Conservation (phyloP, 768 basidiomycete genomes). For the Tulasnella sp. region DNA sequence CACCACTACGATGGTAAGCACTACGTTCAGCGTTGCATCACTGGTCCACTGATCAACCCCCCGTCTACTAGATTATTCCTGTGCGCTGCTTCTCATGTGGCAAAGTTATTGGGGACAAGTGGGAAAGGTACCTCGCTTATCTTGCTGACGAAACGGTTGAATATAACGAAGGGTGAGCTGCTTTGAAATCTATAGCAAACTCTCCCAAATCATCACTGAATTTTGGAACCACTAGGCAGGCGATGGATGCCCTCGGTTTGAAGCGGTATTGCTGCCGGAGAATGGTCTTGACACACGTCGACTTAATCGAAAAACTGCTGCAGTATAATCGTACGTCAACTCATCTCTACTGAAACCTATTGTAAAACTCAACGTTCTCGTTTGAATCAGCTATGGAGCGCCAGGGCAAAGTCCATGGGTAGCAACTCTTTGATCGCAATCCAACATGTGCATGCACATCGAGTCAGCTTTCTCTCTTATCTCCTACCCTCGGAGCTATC, state of each 20-base stretch:
- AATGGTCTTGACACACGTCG: constrained; percentile 96
- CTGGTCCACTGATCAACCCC: not conserved
- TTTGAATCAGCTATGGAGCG: constrained; percentile 16
- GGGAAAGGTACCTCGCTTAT: constrained; percentile 78
- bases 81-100: constrained; percentile 95
- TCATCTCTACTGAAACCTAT: not conserved
- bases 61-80: constrained; percentile 67
- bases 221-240: constrained; percentile 48
- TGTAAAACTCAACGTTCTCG: not conserved
- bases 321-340: constrained; percentile 80
- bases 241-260: constrained; percentile 77
- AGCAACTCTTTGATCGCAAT: not conserved
- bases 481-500: not conserved
- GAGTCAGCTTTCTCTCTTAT: not conserved
- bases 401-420: not conserved
- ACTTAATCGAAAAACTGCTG: constrained; percentile 91
- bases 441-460: not conserved
- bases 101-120: constrained; percentile 94
- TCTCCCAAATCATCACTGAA: not conserved
- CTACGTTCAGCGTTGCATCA: not conserved
- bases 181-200: no score
- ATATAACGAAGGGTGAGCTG: constrained; percentile 57
- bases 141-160: constrained; percentile 58
- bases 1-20: no score
- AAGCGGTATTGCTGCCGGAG: constrained; percentile 94